Conservation (phyloP, 129 eudicot genomes). For the Flaveria bidentis region DNA sequence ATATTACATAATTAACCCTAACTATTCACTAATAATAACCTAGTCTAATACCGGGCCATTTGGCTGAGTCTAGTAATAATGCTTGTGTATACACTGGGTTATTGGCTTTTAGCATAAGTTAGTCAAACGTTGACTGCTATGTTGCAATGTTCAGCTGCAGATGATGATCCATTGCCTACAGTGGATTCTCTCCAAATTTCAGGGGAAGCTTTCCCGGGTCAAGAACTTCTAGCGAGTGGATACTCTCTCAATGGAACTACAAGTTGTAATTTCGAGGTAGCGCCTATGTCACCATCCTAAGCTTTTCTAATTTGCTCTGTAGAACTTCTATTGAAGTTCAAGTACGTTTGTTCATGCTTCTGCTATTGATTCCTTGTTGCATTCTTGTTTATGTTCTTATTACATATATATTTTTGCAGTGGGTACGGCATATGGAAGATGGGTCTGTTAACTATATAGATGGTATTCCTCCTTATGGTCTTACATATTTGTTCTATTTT, state of each 20-base stretch:
- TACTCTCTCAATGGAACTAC: constrained; percentile 90
- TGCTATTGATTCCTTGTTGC: neutral
- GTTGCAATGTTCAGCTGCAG: constrained; percentile 70
- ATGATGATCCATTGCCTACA: constrained; percentile 91
- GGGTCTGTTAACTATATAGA: constrained; percentile 83
- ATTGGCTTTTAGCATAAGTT: constrained; percentile 14
- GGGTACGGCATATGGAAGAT: constrained; percentile 98
- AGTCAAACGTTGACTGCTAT: constrained; percentile 6
- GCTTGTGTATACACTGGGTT: constrained; percentile 7
- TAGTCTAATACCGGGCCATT: neutral
- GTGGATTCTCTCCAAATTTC: constrained; percentile 89
- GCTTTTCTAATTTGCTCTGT: constrained; percentile 7
- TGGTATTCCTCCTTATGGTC: constrained; percentile 45
- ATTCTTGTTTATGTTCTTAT: constrained; percentile 9
- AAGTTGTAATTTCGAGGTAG: constrained; percentile 95
- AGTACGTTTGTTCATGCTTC: constrained; percentile 12
- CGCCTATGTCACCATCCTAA: constrained; percentile 20
- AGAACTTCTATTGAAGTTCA: constrained; percentile 1
- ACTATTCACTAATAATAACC: too few species aligned
- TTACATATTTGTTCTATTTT: constrained; percentile 2
- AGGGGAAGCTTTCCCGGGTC: constrained; percentile 94
- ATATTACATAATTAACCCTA: too few species aligned
- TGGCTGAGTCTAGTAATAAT: neutral
- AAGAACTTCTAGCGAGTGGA: constrained; percentile 83
- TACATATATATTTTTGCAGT: constrained; percentile 50